Evolutionary conservation across 2,329 filamentous ascomycete species (phyloP), one percentile per base, ranked within the genome.

Genomic region (Cadophora luteo-olivacea): DNA sequence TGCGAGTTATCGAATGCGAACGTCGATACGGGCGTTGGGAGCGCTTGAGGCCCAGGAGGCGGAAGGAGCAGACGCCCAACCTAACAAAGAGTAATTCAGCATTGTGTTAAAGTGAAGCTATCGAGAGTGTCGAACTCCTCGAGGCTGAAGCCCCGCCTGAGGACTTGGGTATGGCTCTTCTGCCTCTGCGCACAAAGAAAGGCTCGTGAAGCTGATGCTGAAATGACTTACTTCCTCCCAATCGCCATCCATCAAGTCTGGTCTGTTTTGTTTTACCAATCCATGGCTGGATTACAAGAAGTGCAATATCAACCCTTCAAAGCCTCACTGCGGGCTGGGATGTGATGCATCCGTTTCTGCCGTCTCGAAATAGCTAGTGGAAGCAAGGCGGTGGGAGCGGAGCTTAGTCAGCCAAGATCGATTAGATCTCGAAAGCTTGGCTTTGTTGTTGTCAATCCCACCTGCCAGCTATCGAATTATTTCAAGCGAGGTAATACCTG

Each of bases 1-100:
- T 97, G 92, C 49, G 86, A 85, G 67, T 91, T 91, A 80, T 99
- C 96, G 80, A 99, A 99, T 60, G 92, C 91, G 79, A 97, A 87
- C 2, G 93, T 91, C 55, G 92, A 91, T 73, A 93, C 89, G 67
- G 89, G 88, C 25, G 91, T 91, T 54, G 90, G 86, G 76, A 91
- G 83, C 73, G 86, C 86, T 82, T 91, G 89, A 76, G 89, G 84
- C 78, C 88, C 90, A 76, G 92, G 89, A 76, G 92, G 89, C 79
- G 93, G 92, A 81, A 97, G 88, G 79, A 89, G 87, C 81, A 96
- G 89, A 81, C 93, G 91, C 81, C 89, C 88, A 80, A 97, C 89
- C 91, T 97, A 79, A 77, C 80, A 78, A 60, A 52, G 7, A 66
- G 49, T 51, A 63, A 24, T 67, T 73, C 51, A 72, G 72, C 60